Evolutionary conservation across 1,139 yeast species (phyloP).

Genomic region (Suhomyces bribrorum): DNA sequence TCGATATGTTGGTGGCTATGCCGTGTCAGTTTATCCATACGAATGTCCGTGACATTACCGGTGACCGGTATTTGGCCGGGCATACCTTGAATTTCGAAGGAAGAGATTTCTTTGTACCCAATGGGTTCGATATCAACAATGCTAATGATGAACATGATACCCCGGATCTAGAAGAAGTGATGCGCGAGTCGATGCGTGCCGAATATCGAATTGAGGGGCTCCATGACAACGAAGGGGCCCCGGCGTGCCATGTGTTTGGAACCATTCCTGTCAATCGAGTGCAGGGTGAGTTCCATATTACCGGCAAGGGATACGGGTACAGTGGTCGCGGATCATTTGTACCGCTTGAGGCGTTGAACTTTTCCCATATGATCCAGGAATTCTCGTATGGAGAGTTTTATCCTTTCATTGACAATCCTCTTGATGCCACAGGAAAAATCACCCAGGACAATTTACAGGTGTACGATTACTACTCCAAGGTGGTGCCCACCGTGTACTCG

Average conservation of each 20-base stretch:
- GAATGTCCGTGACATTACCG: constrained; percentile 74
- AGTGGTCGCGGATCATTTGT: constrained; percentile 42
- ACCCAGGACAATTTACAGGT: constrained; percentile 47
- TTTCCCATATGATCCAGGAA: constrained; percentile 83
- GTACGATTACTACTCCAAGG: constrained; percentile 68
- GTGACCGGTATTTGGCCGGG: constrained; percentile 75
- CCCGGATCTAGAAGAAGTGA: constrained; percentile 65
- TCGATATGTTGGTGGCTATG: constrained; percentile 81
- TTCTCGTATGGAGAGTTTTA: constrained; percentile 89
- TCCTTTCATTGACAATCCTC: constrained; percentile 82
- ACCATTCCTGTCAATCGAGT: constrained; percentile 85
- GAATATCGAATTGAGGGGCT: constrained; percentile 52
- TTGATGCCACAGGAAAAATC: constrained; percentile 69
- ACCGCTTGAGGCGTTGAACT: constrained; percentile 58
- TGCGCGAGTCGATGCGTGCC: constrained; percentile 65
- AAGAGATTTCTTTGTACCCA: constrained; percentile 55
- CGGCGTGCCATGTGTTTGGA: constrained; percentile 90
- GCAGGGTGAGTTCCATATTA: constrained; percentile 80
- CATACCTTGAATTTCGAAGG: constrained; percentile 74
- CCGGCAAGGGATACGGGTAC: constrained; percentile 72
- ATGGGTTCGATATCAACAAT: constrained; percentile 41
- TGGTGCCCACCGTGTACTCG: constrained; percentile 80
- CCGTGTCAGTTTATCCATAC: constrained; percentile 79
- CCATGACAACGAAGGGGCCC: constrained; percentile 51
- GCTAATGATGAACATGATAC: constrained; percentile 53